Evolutionary conservation across 78 protist species (phyloP), one percentile per base, ranked within the genome.

Genomic region (Isochrysis galbana): DNA sequence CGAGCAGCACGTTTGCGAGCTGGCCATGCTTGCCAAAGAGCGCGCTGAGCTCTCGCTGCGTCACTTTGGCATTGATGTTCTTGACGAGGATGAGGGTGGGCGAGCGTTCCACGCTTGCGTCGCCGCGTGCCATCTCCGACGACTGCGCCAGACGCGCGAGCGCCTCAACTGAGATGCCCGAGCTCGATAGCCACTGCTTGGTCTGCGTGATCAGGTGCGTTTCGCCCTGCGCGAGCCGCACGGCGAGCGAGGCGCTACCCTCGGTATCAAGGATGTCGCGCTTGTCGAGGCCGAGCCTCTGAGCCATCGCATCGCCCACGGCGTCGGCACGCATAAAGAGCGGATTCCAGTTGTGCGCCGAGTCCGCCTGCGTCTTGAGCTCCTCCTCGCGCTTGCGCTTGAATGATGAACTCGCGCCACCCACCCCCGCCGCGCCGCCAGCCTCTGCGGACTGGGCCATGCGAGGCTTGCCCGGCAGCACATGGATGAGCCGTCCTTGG

Each of bases 141-240:
- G 0, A 23, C 23, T 19, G 4, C 45, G n/a, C 67, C 38, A 95
- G 95, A 23, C 96, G 69, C 21, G 72, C 44, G 26, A 90, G 38
- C 36, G 94, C 92, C 1, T 94, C 95, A 51, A 96, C 86, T 2
- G 83, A n/a, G 19, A 98, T 95, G 61, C 97, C 98, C 45, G 86
- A 45, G 42, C 87, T 93, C 39, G 36, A 87, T 36, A 97, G 94
- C 45, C 82, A 74, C 92, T 32, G 47, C 87, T 91, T 95, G 0
- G 98, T 93, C 78, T 95, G 97, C 34, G 51, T 54, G n/a, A 97
- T 91, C 21, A 97, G 77, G 67, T 95, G 90, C 26, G 98, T 95
- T 90, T 98, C 99, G 61, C 94, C 97, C 51, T 97, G 91, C 3
- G 99, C 97, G 93, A 96, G 54, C 5, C 98, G 95, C 47, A 96